These are phyloP conservation scores for Emmonsiellopsis sp. DNA, from an alignment of 2,329 filamentous ascomycete species.

Conservation along the genomic window DNA sequence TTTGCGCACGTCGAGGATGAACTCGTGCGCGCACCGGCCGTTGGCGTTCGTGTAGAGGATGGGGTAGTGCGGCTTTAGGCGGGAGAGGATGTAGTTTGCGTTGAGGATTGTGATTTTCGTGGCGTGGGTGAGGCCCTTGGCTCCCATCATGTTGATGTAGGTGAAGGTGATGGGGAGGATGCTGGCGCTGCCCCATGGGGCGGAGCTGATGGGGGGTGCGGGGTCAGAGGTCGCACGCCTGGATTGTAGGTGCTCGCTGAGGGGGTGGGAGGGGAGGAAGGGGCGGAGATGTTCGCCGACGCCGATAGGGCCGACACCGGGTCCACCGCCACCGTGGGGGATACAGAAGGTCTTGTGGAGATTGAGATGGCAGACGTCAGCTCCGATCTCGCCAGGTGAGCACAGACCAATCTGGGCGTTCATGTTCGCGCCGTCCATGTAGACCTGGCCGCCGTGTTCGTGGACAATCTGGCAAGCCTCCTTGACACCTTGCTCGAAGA, in stretches of 20 bases:
- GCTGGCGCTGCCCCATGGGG: constrained; percentile 77
- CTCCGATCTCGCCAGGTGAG: constrained; percentile 88
- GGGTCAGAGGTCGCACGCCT: constrained; percentile 35
- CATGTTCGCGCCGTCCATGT: constrained; percentile 99
- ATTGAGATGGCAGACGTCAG: constrained; percentile 94
- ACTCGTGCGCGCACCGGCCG: constrained; percentile 89
- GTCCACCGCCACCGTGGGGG: constrained; percentile 87
- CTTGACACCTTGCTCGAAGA: constrained; percentile 86
- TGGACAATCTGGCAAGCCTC: constrained; percentile 79
- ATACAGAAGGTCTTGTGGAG: constrained; percentile 99
- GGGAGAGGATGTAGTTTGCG: constrained; percentile 90
- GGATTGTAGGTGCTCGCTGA: constrained; percentile 39
- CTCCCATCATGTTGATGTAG: constrained; percentile 90
- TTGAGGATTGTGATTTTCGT: constrained; percentile 91
- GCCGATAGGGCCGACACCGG: constrained; percentile 87
- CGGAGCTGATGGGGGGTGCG: constrained; percentile 63
- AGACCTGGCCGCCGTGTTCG: constrained; percentile 80
- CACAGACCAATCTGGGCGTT: constrained; percentile 95
- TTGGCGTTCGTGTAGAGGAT: constrained; percentile 90
- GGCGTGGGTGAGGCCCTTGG: constrained; percentile 71
- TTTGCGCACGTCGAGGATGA: constrained; percentile 80
- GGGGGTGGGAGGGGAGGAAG: constrained; percentile 65
- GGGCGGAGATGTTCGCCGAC: constrained; percentile 71
- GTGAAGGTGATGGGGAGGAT: constrained; percentile 92
- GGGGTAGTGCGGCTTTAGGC: constrained; percentile 73